phyloP scores from a whole-genome alignment of 2,329 filamentous ascomycete genomes.

The Parastagonospora avenae region DNA sequence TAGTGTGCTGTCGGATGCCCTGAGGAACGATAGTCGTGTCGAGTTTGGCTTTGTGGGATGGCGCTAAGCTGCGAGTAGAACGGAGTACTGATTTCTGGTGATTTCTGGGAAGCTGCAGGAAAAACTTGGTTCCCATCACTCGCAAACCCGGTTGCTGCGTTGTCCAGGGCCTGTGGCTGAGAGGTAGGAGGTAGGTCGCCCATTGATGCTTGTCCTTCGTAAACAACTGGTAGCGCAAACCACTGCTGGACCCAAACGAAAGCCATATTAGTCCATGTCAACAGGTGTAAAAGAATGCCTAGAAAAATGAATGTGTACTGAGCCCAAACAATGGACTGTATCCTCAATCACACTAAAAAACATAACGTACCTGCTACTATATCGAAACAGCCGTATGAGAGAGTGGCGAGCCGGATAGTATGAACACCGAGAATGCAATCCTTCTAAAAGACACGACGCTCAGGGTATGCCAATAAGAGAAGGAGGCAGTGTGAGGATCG shows the following conservation, averaged over 20 bases:
- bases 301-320: slow-evolving; percentile 26
- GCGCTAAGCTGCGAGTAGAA: slow-evolving; percentile 47
- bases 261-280: slow-evolving; percentile 49
- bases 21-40: slow-evolving; percentile 35
- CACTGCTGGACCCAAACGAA: slow-evolving; percentile 52
- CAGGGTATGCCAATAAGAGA: slow-evolving; percentile 40
- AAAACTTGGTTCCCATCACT: slow-evolving; percentile 30
- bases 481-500: slow-evolving; percentile 32
- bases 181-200: slow-evolving; percentile 44
- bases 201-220: slow-evolving; percentile 44
- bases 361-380: slow-evolving; percentile 44
- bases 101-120: slow-evolving; percentile 19
- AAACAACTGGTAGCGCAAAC: slow-evolving; percentile 47
- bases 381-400: slow-evolving; percentile 26
- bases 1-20: slow-evolving; percentile 30
- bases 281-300: slow-evolving; percentile 17
- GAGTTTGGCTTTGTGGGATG: slow-evolving; percentile 34
- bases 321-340: slow-evolving; percentile 6
- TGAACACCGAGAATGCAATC: slow-evolving; percentile 35
- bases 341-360: slow-evolving; percentile 14
- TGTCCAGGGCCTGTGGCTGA: slow-evolving; percentile 37
- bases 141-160: slow-evolving; percentile 32
- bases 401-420: slow-evolving; percentile 41
- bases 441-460: slow-evolving; percentile 23
- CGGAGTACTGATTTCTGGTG: slow-evolving; percentile 32